Evolutionary conservation across 2,329 filamentous ascomycete species (phyloP).

Genomic region (Grosmannia serpens): DNA sequence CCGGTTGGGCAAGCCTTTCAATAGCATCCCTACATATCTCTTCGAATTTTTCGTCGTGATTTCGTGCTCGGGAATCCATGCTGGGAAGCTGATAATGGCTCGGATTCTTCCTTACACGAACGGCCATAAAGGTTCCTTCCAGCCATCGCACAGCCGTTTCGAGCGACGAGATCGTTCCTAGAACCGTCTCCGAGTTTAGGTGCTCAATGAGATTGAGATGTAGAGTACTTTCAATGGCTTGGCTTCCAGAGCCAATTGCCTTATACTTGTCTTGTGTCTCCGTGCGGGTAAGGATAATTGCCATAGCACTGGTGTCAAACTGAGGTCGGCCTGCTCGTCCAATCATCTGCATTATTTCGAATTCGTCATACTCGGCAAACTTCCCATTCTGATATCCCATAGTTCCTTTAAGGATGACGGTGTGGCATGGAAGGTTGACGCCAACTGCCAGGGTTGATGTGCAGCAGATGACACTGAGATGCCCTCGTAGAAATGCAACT

Average conservation of each 20-base stretch:
- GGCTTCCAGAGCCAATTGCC: slow-evolving; percentile 59
- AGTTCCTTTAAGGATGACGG: slow-evolving; percentile 76
- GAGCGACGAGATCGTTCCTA: slow-evolving; percentile 58
- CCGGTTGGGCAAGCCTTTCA: slow-evolving; percentile 45
- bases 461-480: slow-evolving; percentile 74
- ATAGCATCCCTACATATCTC: slow-evolving; percentile 62
- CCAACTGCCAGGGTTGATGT: slow-evolving; percentile 78
- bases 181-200: slow-evolving; percentile 70
- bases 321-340: slow-evolving; percentile 75
- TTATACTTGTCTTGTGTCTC: slow-evolving; percentile 56
- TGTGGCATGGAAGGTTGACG: slow-evolving; percentile 72
- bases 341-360: slow-evolving; percentile 87
- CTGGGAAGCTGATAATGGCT: slow-evolving; percentile 55
- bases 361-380: slow-evolving; percentile 61
- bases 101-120: slow-evolving; percentile 62
- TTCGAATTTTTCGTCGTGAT: slow-evolving; percentile 53
- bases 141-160: slow-evolving; percentile 63
- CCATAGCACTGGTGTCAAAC: slow-evolving; percentile 64
- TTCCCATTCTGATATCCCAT: slow-evolving; percentile 49
- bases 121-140: slow-evolving; percentile 63
- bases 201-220: slow-evolving; percentile 74
- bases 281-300: slow-evolving; percentile 67
- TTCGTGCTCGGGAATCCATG: slow-evolving; percentile 32
- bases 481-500: slow-evolving; percentile 53
- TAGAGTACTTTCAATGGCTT: slow-evolving; percentile 65